Percentiles rank a stretch among this genome's conserved stretches.
These are phyloP conservation scores for Pestalotiopsis sp. DNA, from an alignment of 2,329 filamentous ascomycete genomes.

Conservation along the genomic window DNA sequence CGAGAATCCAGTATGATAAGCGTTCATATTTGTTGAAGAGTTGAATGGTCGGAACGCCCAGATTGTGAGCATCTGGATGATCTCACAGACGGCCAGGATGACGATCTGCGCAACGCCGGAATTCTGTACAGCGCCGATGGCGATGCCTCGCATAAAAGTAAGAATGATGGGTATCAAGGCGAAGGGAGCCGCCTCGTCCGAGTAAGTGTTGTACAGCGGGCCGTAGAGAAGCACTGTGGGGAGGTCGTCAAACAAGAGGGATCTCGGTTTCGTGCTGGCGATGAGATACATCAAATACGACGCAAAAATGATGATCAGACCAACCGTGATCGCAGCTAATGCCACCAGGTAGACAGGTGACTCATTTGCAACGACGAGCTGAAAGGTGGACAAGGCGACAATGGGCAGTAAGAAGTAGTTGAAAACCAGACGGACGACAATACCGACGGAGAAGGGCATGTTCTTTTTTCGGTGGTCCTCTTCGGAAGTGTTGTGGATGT, in stretches of 20 bases:
- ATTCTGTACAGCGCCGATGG: conserved; percentile 88
- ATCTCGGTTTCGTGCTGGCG: conserved; percentile 76
- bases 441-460: conserved; percentile 80
- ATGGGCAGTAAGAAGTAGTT: conserved; percentile 91
- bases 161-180: conserved; percentile 84
- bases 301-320: conserved; percentile 72
- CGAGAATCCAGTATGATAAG: conserved; percentile 87
- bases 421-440: conserved; percentile 82
- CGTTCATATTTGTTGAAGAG: conserved; percentile 93
- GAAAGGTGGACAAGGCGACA: conserved; percentile 85
- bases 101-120: conserved; percentile 93
- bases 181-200: conserved; percentile 88
- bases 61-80: conserved; percentile 83
- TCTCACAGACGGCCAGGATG: conserved; percentile 89
- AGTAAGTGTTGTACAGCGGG: conserved; percentile 96
- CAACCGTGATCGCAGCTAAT: conserved; percentile 73
- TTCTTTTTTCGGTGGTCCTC: conserved; percentile 92
- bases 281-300: conserved; percentile 82
- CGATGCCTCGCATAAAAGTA: conserved; percentile 83
- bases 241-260: conserved; percentile 90
- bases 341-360: conserved; percentile 74
- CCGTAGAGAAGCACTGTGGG: conserved; percentile 88
- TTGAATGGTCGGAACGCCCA: conserved; percentile 91
- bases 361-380: conserved; percentile 73
- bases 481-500: conserved; percentile 70